These are phyloP conservation scores for Leccinellum rugosiceps DNA, from an alignment of 768 basidiomycete genomes.

Conservation along the genomic window DNA sequence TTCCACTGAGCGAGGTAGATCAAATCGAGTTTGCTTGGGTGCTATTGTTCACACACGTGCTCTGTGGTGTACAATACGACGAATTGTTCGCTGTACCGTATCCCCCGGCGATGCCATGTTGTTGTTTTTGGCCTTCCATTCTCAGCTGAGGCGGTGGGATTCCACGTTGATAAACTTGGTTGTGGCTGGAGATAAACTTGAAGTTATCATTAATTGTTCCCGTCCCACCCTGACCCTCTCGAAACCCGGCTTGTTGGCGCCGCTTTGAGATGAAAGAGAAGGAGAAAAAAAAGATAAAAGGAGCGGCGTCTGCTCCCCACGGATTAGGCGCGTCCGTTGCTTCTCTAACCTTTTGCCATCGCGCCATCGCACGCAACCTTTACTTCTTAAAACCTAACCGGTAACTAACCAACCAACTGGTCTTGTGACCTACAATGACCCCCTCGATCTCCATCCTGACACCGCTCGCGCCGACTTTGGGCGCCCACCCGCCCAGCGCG, in stretches of 20 bases:
- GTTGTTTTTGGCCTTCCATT: background rate
- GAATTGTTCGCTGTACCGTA: background rate
- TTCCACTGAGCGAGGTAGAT: slow-evolving; percentile 23
- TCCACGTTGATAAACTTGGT: background rate
- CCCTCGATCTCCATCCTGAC: slow-evolving; percentile 6
- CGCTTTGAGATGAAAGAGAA: slow-evolving; percentile 5
- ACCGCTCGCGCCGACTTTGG: background rate
- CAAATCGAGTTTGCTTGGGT: slow-evolving; percentile 36
- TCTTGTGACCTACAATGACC: slow-evolving; percentile 7
- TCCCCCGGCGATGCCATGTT: background rate
- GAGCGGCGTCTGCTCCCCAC: background rate
- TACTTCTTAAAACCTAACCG: background rate
- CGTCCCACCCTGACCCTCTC: background rate
- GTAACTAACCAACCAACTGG: background rate
- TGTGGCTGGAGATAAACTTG: background rate
- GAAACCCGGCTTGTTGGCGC: background rate
- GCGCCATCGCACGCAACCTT: background rate
- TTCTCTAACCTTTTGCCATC: background rate
- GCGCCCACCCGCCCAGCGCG: background rate
- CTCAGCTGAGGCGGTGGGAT: background rate
- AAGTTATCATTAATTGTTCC: background rate
- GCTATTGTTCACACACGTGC: background rate
- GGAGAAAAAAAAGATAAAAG: background rate
- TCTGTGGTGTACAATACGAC: background rate
- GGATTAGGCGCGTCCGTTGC: background rate